phyloP scores from a whole-genome alignment of 352 stramenopile genomes.

The Phytophthora sansomeana region DNA sequence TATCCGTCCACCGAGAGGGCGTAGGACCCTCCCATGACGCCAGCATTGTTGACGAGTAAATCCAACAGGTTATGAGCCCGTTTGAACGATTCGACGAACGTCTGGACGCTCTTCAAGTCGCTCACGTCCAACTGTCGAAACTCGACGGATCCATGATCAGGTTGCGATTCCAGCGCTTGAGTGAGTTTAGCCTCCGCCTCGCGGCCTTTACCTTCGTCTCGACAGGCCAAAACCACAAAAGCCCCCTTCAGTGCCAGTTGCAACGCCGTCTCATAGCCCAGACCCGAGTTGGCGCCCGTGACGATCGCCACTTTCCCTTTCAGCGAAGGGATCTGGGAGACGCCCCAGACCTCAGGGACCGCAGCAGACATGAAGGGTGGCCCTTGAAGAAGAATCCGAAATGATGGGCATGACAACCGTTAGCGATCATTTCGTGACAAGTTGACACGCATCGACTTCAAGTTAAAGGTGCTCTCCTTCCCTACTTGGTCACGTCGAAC shows the following conservation, averaged over 20 bases:
- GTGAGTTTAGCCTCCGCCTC: not conserved
- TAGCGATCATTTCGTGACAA: no score
- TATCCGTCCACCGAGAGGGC: not conserved
- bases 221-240: not conserved
- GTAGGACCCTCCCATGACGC: not conserved
- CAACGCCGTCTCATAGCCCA: not conserved
- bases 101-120: not conserved
- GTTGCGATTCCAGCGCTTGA: not conserved
- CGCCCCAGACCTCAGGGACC: no score
- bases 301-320: not conserved
- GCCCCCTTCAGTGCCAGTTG: not conserved
- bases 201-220: not conserved
- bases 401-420: no score
- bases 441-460: no score
- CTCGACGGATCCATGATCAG: not conserved
- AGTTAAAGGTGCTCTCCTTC: no score
- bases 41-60: not conserved
- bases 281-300: not conserved
- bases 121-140: not conserved
- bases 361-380: no score
- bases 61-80: not conserved
- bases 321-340: not conserved
- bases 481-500: slow-evolving; percentile 36
- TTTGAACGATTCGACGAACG: not conserved
- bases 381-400: no score